Base-by-base conservation (phyloP, 1,139 yeast species). In the Candida labiduridarum region DNA sequence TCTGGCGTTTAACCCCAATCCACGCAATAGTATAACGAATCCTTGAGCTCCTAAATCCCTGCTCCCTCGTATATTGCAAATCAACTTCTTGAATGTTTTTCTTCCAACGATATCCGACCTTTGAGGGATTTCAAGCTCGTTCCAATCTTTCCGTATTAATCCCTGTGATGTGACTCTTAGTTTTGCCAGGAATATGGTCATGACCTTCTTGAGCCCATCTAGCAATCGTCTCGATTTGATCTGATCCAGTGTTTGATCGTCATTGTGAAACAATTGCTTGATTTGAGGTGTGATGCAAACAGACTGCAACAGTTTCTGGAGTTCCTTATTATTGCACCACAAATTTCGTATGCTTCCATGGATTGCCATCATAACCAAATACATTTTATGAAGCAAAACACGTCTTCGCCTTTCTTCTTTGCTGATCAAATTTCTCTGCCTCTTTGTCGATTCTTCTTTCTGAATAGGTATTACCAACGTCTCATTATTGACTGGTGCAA, bases 11-110 rank as follows among this genome's bases (percentile, higher is more conserved):
- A 94, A 71, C 0, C 89, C 90, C 12, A 87, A 69, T 0, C 92
- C 76, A 52, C 98, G 69, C 44, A 91, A 66, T 2, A 92, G 62
- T 0, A 89, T 83, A 9, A 90, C 91, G 68, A 90, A 91, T 0
- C 96, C 97, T 61, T 90, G 97, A 0, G 95, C 91, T 0, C 88
- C 89, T 6, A 89, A 53, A 61, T 94, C 98, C 39, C 89, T 69
- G 1, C 90, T 83, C 0, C 99, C 99, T 25, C 77, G 70, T 34
- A 79, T 78, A 15, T 71, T 66, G 0, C 64, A 49, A 1, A 86
- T 62, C 16, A 76, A 62, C 31, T 66, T 65, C 12, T 63, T 61
- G 59, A 86, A 87, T 29, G 68, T 68, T 3, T 60, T 55, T 42
- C 68, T 66, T 12, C 68, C 63, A 36, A 78, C 68, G 30, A 65